Evolutionary conservation across 306 rosid species (phyloP).

Genomic region (Oxytropis ochrocephala): DNA sequence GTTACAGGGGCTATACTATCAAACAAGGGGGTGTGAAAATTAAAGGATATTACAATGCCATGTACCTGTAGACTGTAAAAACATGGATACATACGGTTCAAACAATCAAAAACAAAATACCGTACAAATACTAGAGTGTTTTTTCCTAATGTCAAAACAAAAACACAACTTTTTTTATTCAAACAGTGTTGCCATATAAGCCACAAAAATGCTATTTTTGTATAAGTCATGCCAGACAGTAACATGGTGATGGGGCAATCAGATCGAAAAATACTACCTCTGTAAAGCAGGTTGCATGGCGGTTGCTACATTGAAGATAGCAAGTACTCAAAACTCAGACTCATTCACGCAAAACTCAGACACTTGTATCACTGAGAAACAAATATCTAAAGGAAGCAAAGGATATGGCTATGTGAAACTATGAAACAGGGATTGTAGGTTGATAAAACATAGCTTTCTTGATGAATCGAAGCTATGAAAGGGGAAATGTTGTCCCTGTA

Average conservation of each 20-base stretch:
- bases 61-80: not conserved
- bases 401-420: not conserved
- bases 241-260: not conserved
- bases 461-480: no score
- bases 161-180: not conserved
- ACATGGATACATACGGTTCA: not conserved
- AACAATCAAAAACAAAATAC: not conserved
- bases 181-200: not conserved
- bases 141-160: not conserved
- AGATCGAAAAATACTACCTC: not conserved
- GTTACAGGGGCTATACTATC: no score
- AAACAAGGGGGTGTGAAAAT: no score
- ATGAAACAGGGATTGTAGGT: not conserved
- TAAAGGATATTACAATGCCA: not conserved
- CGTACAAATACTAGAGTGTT: not conserved
- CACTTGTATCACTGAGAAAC: not conserved
- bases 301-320: not conserved
- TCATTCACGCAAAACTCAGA: not conserved
- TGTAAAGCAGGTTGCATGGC: not conserved
- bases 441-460: not conserved
- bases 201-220: no score
- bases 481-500: no score
- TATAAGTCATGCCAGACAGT: not conserved
- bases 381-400: not conserved
- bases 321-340: not conserved